A percentile compares a stretch with the other conserved stretches of the same genome.
These are phyloP conservation scores for Gonium pectorale DNA, from an alignment of 139 green algal genomes.

Conservation along the genomic window DNA sequence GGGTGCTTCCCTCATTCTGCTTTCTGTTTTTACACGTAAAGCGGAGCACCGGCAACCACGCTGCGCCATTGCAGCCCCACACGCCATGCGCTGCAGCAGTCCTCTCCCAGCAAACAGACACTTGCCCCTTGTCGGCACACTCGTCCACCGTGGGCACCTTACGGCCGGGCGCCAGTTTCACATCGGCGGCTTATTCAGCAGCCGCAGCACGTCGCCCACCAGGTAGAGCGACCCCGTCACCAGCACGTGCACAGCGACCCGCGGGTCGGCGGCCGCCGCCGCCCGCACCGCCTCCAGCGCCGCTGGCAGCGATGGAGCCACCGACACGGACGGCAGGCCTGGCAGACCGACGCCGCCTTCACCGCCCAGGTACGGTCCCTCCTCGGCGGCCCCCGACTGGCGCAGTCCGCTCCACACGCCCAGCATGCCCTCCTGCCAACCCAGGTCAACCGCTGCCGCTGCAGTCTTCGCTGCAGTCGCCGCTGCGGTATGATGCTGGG, in stretches of 20 bases:
- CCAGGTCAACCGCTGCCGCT: slow-evolving; percentile 6
- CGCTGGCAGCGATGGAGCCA: slow-evolving; percentile 74
- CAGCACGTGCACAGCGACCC: slow-evolving; percentile 82
- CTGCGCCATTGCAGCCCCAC: too few species aligned
- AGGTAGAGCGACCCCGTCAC: slow-evolving; percentile 96
- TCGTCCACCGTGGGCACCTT: too few species aligned
- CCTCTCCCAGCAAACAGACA: too few species aligned
- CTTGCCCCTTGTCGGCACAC: too few species aligned
- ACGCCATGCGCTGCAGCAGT: too few species aligned
- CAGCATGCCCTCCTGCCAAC: slow-evolving; percentile 47
- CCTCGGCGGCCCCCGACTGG: neutral
- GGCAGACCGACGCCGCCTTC: neutral
- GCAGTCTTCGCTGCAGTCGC: too few species aligned
- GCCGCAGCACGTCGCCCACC: slow-evolving; percentile 89
- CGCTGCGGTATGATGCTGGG: neutral
- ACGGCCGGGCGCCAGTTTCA: too few species aligned
- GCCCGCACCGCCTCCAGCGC: slow-evolving; percentile 66
- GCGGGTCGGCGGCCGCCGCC: slow-evolving; percentile 60
- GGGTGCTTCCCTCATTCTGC: too few species aligned
- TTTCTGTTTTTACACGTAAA: too few species aligned
- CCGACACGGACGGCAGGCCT: neutral
- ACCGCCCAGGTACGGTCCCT: neutral
- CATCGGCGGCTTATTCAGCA: slow-evolving; percentile 55
- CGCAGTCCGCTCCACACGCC: too few species aligned
- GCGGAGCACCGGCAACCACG: too few species aligned